Base-by-base conservation (phyloP, 2,329 filamentous ascomycete species). In the Aspergillus cejpii region DNA sequence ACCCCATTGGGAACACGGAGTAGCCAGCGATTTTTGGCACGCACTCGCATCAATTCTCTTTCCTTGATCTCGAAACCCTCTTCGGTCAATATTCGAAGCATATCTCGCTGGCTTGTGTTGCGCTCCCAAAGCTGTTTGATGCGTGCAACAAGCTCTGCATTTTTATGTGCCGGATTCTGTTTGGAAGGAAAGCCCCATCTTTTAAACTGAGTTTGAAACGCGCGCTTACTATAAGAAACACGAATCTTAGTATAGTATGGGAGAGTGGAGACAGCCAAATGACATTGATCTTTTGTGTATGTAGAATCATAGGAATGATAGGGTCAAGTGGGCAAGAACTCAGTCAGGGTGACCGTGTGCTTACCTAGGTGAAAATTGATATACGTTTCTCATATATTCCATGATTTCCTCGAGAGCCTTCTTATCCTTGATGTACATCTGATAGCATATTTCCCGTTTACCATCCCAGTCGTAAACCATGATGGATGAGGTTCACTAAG, bases 101-200 rank as follows among this genome's bases (percentile, higher is more conserved):
- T 92, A 53, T 89, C 83, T 48, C 77, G 77, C 63, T 89, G 85
- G 14, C 72, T 75, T 11, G 80, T 74, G 59, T 91, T 92, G 55
- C 72, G 74, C 62, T 87, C 82, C 87, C 87, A 92, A 56, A 92
- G 73, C 66, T 90, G 78, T 59, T 81, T 82, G 49, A 91, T 76
- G 23, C 87, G 79, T 14, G 75, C 76, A 31, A 86, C 79, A 6
- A 91, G 76, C 19, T 71, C 72, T 11, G 74, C 71, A 60, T 88
- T 84, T 58, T 84, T 85, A 60, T 88, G 79, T 1, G 82, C 81
- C 0, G 81, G 81, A 48, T 83, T 81, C 54, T 85, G 81, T 62
- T 87, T 87, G 46, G 76, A 79, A 11, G 86, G 85, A 55, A 92
- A 91, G 6, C 80, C 77, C 87, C 87, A 92, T 62, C 80, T 75